These are phyloP conservation scores for Debaryomyces sp. DNA, from an alignment of 1,139 yeast species.

Conservation along the genomic window DNA sequence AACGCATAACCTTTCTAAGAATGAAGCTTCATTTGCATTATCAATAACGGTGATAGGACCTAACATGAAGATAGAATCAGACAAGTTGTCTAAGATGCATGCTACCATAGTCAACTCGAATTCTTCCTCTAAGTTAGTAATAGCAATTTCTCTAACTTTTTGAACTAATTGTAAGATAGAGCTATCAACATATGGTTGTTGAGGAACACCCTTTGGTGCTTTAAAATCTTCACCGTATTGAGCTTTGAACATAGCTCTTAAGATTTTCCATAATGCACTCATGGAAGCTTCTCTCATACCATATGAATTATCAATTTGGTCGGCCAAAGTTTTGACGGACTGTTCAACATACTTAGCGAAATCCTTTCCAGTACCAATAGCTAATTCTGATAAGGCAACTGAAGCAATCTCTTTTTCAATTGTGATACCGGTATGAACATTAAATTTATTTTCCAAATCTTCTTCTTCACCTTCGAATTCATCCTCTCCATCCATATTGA, in stretches of 20 bases:
- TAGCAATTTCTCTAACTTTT: slow-evolving; percentile 66
- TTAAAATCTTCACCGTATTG: slow-evolving; percentile 51
- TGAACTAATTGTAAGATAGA: slow-evolving; percentile 62
- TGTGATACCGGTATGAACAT: slow-evolving; percentile 92
- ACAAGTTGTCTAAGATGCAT: slow-evolving; percentile 72
- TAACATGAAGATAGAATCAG: slow-evolving; percentile 68
- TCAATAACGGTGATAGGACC: slow-evolving; percentile 77
- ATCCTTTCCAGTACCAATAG: slow-evolving; percentile 78
- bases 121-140: slow-evolving; percentile 70
- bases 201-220: slow-evolving; percentile 76
- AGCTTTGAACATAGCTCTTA: slow-evolving; percentile 68
- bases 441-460: slow-evolving; percentile 69
- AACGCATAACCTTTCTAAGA: slow-evolving; percentile 67
- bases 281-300: slow-evolving; percentile 92
- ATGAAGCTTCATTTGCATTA: slow-evolving; percentile 54
- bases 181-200: slow-evolving; percentile 58
- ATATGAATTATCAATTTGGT: slow-evolving; percentile 82
- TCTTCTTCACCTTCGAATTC: slow-evolving; percentile 46
- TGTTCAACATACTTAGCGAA: slow-evolving; percentile 80
- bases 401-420: slow-evolving; percentile 97
- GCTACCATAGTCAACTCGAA: slow-evolving; percentile 83
- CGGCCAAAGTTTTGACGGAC: slow-evolving; percentile 64
- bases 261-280: slow-evolving; percentile 80
- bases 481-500: slow-evolving; percentile 44
- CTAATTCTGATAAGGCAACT: slow-evolving; percentile 88